Evolutionary conservation across 805 yeast species (phyloP).

Genomic region (Saturnispora silvae): DNA sequence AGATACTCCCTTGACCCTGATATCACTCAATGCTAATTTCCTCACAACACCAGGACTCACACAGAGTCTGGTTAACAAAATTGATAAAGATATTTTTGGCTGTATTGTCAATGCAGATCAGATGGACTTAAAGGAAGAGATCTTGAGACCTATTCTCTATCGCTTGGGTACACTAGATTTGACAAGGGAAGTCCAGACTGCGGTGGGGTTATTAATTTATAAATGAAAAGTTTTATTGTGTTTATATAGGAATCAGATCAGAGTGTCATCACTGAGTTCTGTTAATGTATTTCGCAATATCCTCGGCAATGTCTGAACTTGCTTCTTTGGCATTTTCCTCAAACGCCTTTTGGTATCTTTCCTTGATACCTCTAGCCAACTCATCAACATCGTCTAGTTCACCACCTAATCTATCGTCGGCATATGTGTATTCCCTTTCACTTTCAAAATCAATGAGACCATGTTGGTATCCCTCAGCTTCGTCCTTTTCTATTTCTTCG

Average conservation of each 20-base stretch:
- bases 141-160: conserved; percentile 2
- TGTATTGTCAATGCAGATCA: background rate
- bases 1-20: background rate
- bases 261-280: no score
- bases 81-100: background rate
- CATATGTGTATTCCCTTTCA: conserved; percentile 62
- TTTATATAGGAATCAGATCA: no score
- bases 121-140: background rate
- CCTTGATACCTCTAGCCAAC: conserved; percentile 40
- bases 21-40: background rate
- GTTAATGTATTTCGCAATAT: conserved; percentile 62
- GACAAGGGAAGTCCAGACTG: background rate
- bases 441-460: conserved; percentile 37
- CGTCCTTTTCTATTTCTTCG: conserved; percentile 37
- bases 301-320: conserved; percentile 59
- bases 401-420: conserved; percentile 44
- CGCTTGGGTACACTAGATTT: conserved; percentile 3
- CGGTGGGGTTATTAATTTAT: background rate
- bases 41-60: background rate
- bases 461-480: conserved; percentile 28
- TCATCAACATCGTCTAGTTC: conserved; percentile 50
- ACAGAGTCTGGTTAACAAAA: background rate
- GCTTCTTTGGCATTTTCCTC: conserved; percentile 52
- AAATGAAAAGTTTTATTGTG: background rate
- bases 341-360: conserved; percentile 64